These are phyloP conservation scores for Magnaporthiopsis poae DNA, from an alignment of 2,329 filamentous ascomycete genomes.

Conservation along the genomic window DNA sequence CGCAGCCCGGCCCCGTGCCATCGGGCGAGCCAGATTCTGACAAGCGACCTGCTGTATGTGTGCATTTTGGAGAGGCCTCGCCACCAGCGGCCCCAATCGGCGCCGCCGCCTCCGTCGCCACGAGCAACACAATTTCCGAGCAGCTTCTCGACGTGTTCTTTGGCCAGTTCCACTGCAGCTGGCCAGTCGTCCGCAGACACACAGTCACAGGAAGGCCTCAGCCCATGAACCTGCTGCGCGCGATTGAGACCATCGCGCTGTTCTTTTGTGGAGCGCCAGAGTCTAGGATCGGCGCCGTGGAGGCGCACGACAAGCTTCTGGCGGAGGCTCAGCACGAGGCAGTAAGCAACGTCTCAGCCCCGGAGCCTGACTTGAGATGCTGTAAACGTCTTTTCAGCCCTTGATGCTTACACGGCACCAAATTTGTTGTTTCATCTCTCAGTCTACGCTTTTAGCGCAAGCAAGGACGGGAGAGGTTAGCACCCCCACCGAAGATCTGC, in stretches of 20 bases:
- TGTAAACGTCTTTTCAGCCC: background rate
- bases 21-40: background rate
- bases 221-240: background rate
- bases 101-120: background rate
- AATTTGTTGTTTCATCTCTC: too few species aligned
- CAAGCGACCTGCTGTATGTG: background rate
- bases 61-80: background rate
- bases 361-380: background rate
- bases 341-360: background rate
- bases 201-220: background rate
- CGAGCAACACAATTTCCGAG: background rate
- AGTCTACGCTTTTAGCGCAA: background rate
- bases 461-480: background rate
- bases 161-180: slow-evolving; percentile 1
- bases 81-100: background rate
- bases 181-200: background rate
- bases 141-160: slow-evolving; percentile 1
- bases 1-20: too few species aligned
- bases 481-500: background rate
- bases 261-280: background rate
- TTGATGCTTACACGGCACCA: background rate
- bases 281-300: background rate
- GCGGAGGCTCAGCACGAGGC: background rate
- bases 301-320: background rate
- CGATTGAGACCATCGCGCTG: background rate